Base-by-base conservation (phyloP, 768 basidiomycete genomes). In the Tricholoma terreum region DNA sequence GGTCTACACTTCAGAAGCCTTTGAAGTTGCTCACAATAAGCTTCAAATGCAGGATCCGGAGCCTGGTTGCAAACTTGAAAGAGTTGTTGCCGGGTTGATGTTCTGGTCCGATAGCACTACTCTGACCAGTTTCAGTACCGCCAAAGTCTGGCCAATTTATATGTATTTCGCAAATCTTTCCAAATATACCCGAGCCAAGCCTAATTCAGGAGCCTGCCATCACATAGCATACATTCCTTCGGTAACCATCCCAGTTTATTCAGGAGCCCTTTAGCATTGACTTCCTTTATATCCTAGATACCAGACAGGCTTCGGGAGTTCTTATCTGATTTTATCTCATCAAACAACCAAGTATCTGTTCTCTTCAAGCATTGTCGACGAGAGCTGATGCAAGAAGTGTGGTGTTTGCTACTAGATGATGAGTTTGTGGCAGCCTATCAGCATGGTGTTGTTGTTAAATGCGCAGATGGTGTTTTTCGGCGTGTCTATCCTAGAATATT, bases 361-460 rank as follows among this genome's bases (percentile, higher is more conserved):
- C 48, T 4, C 38, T 34, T 74, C 3, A 62, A 65, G 0, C 68
- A 71, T 56, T 73, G 71, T 50, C 59, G 61, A 4, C 65, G 64
- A 6, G 69, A 73, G 45, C 61, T 71, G 0, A 58, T 72, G 33
- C 69, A 70, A 19, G 63, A 49, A 15, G 59, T 66, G n/a, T 73
- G 69, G 67, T 4, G 43, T n/a, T 6, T 50, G 0, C 27, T 73
- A 1, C 58, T 73, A 4, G 69, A 71, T 49, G 58, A 57, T 7
- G 64, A 72, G 6, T 73, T 72, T 54, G 40, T 64, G 31, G 12
- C 67, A 3, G 69, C 65, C 0, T 71, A 65, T 34, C 17, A 53
- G 5, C 61, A 73, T 54, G 70, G 73, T 2, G 67, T 74, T 34
- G 64, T 73, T 7, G 55, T 73, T 15, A 49, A 58, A 30, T 73